Percentiles rank a stretch among this genome's conserved stretches.
These are phyloP conservation scores for Daldinia caldariorum DNA, from an alignment of 495 filamentous ascomycete genomes.

Conservation along the genomic window DNA sequence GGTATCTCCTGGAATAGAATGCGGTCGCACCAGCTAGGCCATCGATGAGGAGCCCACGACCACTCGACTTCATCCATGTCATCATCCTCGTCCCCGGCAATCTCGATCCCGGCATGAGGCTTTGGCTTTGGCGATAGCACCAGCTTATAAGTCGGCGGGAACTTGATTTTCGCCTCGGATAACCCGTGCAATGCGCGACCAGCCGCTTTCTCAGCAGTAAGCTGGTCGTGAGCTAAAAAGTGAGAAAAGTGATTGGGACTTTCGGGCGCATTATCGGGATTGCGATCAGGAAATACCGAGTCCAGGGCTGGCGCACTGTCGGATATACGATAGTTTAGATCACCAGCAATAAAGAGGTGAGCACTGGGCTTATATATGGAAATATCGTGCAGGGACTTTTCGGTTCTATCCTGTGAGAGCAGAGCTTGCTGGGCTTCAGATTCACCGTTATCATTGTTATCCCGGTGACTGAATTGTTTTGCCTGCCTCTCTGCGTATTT, in stretches of 20 bases:
- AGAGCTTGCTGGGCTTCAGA: constrained; percentile 36
- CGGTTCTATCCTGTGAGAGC: constrained; percentile 13
- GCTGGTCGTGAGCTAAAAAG: constrained; percentile 80
- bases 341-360: constrained; percentile 87
- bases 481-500: constrained; percentile 38
- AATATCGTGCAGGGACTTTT: constrained; percentile 49
- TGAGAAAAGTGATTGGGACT: constrained; percentile 56
- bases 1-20: constrained; percentile 80
- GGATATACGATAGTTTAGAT: constrained; percentile 92
- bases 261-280: constrained; percentile 51
- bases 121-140: constrained; percentile 55
- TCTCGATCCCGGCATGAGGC: constrained; percentile 44
- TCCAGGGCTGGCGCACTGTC: constrained; percentile 63
- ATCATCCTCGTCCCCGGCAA: constrained; percentile 39
- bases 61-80: constrained; percentile 62
- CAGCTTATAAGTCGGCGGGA: constrained; percentile 95
- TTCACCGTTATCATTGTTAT: constrained; percentile 38
- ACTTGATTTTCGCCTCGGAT: constrained; percentile 74
- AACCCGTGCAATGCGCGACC: constrained; percentile 79
- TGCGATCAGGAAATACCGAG: constrained; percentile 67
- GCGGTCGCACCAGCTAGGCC: constrained; percentile 94
- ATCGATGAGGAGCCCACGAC: constrained; percentile 81
- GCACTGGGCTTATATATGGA: constrained; percentile 76
- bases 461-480: constrained; percentile 17
- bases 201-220: constrained; percentile 71